A percentile compares a stretch with the other conserved stretches of the same genome.
Evolutionary conservation across 192 early-diverging fungal genomes (phyloP).

Genomic region (Phycomyces blakesleeanus): DNA sequence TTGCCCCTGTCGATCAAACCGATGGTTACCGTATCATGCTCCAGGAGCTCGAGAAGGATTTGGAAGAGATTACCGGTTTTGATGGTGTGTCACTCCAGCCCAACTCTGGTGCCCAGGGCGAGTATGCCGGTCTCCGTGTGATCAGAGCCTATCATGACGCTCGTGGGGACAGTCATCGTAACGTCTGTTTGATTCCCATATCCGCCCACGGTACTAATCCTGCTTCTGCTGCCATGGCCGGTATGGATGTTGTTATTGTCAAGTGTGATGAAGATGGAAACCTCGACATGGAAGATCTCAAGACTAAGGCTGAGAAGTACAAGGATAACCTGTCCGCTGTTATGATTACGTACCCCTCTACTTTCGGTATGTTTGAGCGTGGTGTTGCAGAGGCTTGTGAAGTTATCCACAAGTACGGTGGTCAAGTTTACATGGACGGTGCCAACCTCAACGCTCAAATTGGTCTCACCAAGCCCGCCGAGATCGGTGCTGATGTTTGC

Average conservation of each 20-base stretch:
- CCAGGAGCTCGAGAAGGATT: conserved; percentile 82
- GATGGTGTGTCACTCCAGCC: conserved; percentile 92
- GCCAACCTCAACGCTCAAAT: conserved; percentile 90
- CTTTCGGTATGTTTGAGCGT: conserved; percentile 97
- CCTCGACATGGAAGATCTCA: conserved; percentile 87
- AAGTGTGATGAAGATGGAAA: conserved; percentile 91
- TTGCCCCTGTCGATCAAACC: conserved; percentile 93
- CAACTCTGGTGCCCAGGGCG: conserved; percentile 98
- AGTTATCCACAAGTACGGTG: conserved; percentile 90
- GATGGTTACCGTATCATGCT: conserved; percentile 89
- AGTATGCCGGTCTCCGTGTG: conserved; percentile 93
- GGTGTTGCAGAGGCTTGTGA: conserved; percentile 83
- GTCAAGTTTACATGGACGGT: conserved; percentile 99
- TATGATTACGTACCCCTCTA: conserved; percentile 99
- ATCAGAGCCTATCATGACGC: conserved; percentile 92
- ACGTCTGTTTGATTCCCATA: conserved; percentile 95
- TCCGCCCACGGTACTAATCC: conserved; percentile 99
- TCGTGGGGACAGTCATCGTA: conserved; percentile 77
- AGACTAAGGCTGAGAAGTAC: conserved; percentile 85
- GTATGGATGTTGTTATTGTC: conserved; percentile 88
- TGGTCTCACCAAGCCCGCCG: conserved; percentile 78
- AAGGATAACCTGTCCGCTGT: conserved; percentile 84
- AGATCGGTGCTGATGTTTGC: conserved; percentile 98
- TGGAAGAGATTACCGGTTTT: conserved; percentile 92
- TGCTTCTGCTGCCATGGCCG: conserved; percentile 96